phyloP scores from a whole-genome alignment of 2,329 filamentous ascomycete species.

The Alternaria sp. region DNA sequence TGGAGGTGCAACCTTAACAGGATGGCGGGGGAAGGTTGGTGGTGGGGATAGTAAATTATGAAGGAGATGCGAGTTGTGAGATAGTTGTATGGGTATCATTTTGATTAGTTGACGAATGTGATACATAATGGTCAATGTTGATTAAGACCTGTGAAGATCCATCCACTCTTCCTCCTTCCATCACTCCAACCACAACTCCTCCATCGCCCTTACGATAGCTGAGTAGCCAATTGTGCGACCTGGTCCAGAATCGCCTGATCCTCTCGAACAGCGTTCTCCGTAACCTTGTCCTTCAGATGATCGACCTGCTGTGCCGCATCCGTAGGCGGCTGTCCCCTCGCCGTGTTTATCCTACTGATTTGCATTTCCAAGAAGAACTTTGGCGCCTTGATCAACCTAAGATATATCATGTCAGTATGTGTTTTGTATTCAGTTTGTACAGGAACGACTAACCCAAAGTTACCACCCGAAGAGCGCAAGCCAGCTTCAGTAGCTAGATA shows the following conservation, averaged over 20 bases:
- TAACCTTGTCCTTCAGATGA: conserved; percentile 66
- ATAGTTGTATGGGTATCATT: background rate
- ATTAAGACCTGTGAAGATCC: background rate
- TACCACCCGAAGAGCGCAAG: conserved; percentile 63
- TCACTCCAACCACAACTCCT: background rate
- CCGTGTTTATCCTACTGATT: conserved; percentile 66
- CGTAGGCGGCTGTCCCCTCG: conserved; percentile 64
- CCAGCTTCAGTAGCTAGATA: conserved; percentile 70
- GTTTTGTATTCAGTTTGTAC: no score
- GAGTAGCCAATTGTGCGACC: conserved; percentile 50
- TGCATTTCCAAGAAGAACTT: conserved; percentile 71
- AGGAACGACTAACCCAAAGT: conserved; percentile 44
- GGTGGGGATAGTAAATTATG: conserved; percentile 39
- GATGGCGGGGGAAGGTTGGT: conserved; percentile 50
- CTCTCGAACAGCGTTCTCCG: conserved; percentile 64
- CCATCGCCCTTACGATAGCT: conserved; percentile 19
- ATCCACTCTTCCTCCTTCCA: background rate
- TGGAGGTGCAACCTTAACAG: conserved; percentile 56
- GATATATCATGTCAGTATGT: no score
- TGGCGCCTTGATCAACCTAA: conserved; percentile 63
- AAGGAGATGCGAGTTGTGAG: background rate
- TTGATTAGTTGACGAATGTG: background rate
- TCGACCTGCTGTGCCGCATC: conserved; percentile 64
- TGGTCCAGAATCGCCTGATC: conserved; percentile 61
- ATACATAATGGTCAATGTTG: no score